Evolutionary conservation across 2,329 filamentous ascomycete species (phyloP), one percentile per base, ranked within the genome.

Genomic region (Tolypocladium capitatum): DNA sequence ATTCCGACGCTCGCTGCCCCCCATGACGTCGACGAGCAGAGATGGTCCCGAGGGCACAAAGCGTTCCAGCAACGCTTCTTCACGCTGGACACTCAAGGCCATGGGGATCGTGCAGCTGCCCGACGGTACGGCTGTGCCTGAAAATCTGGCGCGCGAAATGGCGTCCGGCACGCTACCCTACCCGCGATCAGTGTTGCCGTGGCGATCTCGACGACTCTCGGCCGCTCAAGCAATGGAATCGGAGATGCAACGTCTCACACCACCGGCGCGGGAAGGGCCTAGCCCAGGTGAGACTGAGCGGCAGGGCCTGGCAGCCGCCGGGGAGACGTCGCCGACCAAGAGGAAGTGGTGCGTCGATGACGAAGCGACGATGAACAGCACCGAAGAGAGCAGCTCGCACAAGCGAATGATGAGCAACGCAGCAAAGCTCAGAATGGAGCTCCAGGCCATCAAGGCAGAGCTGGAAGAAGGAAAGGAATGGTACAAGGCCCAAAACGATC

Each of bases 91-190:
- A 5, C 61, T 74, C 49, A 73, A 72, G 46, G 69, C 70, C 38
- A 72, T 73, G 69, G 71, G 69, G 10, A 66, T 78, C 18, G 71
- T 75, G 3, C 71, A 69, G 51, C 70, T 76, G 67, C 67, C 71
- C 5, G 69, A 78, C 51, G 69, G 75, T n/a, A 68, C 72, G 43
- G 74, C 72, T 51, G 55, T 76, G 3, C 75, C 74, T 6, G 74
- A 78, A 51, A 65, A 67, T 3, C 63, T 79, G 36, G 72, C 71
- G 13, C 55, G 67, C 33, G 68, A 74, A 27, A 68, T 73, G 49
- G 18, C 38, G 20, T 46, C 38, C 18, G 31, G 44, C 11, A 43
- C 43, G 5, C 45, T 13, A 3, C 46, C 32, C 20, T 44, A 51
- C 21, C 28, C 47, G n/a, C 38, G 45, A 24, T 45, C 45, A 5